Conservation (phyloP, 805 yeast genomes). For the Yamadazyma ubonensis region DNA sequence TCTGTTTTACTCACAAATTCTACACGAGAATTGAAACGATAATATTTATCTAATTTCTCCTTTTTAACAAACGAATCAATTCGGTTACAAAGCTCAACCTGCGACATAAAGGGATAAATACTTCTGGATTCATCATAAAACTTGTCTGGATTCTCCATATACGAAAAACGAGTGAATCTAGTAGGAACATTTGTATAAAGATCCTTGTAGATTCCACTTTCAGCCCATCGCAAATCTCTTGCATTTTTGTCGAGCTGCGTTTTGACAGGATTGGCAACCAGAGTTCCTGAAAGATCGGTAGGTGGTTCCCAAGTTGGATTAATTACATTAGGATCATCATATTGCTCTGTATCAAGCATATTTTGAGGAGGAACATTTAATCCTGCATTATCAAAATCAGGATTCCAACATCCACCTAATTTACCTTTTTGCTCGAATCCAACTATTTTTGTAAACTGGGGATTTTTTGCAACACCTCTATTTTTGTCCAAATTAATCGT, state of each 20-base stretch:
- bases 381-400: constrained; percentile 21
- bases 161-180: constrained; percentile 37
- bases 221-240: constrained; percentile 34
- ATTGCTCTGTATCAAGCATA: constrained; percentile 27
- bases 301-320: constrained; percentile 18
- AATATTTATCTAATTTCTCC: constrained; percentile 27
- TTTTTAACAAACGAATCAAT: constrained; percentile 25
- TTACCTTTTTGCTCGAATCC: constrained; percentile 44
- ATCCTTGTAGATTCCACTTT: constrained; percentile 37
- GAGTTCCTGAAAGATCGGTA: constrained; percentile 18
- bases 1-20: constrained; percentile 32
- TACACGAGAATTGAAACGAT: constrained; percentile 41
- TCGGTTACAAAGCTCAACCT: constrained; percentile 30
- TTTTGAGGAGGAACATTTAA: constrained; percentile 30
- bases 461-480: constrained; percentile 17
- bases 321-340: constrained; percentile 34
- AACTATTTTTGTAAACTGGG: constrained; percentile 32
- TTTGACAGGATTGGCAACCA: constrained; percentile 19
- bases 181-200: constrained; percentile 44
- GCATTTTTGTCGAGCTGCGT: constrained; percentile 6
- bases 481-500: constrained; percentile 17
- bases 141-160: constrained; percentile 25
- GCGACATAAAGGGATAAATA: constrained; percentile 40
- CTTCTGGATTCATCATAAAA: constrained; percentile 20
- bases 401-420: constrained; percentile 50